A percentile compares a stretch with the other conserved stretches of the same genome.
Conservation (phyloP, 495 filamentous ascomycete species). For the Neurospora terricola region DNA sequence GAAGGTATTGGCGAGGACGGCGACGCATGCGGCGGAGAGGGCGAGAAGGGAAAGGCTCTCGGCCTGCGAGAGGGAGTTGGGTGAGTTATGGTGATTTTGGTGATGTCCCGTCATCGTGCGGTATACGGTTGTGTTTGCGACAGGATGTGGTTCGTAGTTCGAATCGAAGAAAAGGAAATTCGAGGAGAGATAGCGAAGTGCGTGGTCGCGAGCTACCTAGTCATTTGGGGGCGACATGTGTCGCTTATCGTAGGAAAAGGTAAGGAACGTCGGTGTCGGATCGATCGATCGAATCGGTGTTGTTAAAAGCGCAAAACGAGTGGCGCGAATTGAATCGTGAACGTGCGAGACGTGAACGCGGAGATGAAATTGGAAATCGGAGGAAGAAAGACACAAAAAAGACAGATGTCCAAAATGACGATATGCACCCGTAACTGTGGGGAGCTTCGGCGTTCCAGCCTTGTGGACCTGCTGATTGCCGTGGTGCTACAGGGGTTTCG, state of each 20-base stretch:
- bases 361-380: not conserved
- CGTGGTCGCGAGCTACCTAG: conserved; percentile 2
- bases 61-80: conserved; percentile 45
- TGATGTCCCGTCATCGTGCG: not conserved
- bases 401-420: conserved; percentile 14
- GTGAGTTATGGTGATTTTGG: not conserved
- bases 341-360: not conserved
- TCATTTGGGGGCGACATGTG: not conserved
- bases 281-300: not conserved
- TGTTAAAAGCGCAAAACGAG: not conserved
- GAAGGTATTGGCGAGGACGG: conserved; percentile 73
- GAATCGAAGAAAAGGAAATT: not conserved
- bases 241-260: not conserved
- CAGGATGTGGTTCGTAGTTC: not conserved
- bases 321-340: not conserved
- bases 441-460: not conserved
- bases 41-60: conserved; percentile 64
- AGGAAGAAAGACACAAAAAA: not conserved
- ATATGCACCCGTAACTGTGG: not conserved
- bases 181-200: not conserved
- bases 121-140: not conserved
- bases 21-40: conserved; percentile 59
- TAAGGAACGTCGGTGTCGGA: not conserved
- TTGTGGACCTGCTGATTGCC: not conserved
- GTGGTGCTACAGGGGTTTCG: not conserved